These are phyloP conservation scores for Leccinum subrobustum DNA, from an alignment of 1,284 basidiomycete genomes.

Conservation along the genomic window DNA sequence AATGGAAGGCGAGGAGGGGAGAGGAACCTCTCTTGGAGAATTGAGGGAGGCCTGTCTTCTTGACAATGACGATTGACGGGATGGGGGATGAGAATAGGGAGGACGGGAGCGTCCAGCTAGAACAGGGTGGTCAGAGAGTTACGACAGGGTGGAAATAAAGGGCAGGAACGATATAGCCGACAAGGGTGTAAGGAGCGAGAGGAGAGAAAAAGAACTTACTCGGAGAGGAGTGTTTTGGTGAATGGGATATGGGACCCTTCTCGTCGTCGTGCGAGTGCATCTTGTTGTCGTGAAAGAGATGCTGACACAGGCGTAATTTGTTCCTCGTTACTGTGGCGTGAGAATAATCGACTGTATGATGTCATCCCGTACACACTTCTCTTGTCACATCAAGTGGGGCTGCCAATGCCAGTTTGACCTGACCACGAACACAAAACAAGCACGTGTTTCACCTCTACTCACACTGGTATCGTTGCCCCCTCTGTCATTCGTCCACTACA, in stretches of 20 bases:
- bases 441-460: neutral
- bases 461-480: neutral
- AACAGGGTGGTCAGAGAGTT: neutral
- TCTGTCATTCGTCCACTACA: neutral
- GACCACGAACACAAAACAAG: neutral
- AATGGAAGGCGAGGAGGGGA: neutral
- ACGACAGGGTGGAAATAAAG: neutral
- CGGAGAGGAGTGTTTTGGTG: neutral
- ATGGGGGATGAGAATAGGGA: neutral
- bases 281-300: neutral
- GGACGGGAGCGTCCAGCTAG: neutral
- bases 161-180: neutral
- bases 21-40: neutral
- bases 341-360: neutral
- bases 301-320: neutral
- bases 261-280: slow-evolving; percentile 1
- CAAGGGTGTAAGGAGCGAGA: neutral
- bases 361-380: neutral
- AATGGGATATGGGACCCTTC: neutral
- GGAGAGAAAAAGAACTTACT: neutral
- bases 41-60: neutral
- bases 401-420: neutral
- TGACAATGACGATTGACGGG: slow-evolving; percentile 1
- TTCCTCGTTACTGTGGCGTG: slow-evolving; percentile 2
- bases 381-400: neutral